A percentile compares a stretch with the other conserved stretches of the same genome.
phyloP scores from a whole-genome alignment of 306 rosid genomes.

The Chamaecrista fasciculata region DNA sequence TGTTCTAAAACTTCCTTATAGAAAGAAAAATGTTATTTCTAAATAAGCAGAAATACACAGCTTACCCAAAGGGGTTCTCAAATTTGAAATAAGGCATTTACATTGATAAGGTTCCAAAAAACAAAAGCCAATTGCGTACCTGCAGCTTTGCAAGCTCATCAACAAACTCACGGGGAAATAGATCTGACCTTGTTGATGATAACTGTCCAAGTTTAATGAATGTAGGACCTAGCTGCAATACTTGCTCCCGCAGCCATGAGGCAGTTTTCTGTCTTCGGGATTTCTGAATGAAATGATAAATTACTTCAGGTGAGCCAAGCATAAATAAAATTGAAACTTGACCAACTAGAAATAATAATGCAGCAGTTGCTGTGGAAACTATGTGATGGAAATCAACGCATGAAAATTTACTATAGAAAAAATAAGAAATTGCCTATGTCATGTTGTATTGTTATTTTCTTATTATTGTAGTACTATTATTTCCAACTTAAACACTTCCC shows the following conservation, averaged over 20 bases:
- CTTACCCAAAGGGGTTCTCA: too few relatives aligned
- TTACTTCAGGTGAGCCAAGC: slow-evolving; percentile 3
- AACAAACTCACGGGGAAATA: slow-evolving; percentile 84
- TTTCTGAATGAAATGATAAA: slow-evolving; percentile 46
- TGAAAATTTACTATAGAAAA: too few relatives aligned
- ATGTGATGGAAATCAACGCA: neutral
- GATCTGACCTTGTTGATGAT: slow-evolving; percentile 89
- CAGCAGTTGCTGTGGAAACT: neutral
- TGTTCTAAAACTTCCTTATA: too few relatives aligned
- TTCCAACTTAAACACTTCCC: too few relatives aligned
- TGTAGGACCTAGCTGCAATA: slow-evolving; percentile 92
- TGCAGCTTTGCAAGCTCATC: slow-evolving; percentile 93
- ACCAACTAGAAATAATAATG: neutral
- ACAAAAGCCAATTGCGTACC: slow-evolving; percentile 35
- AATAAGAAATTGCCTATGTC: too few relatives aligned
- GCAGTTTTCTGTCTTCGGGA: slow-evolving; percentile 69
- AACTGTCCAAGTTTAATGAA: slow-evolving; percentile 93
- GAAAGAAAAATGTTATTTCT: too few relatives aligned
- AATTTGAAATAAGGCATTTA: neutral
- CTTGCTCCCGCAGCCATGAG: slow-evolving; percentile 79
- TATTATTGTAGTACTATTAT: too few relatives aligned
- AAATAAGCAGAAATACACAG: too few relatives aligned
- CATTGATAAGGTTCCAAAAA: neutral
- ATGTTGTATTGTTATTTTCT: too few relatives aligned
- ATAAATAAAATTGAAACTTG: slow-evolving; percentile 2